Percentiles rank a stretch among this genome's conserved stretches.
Evolutionary conservation across 129 eudicot species (phyloP).

Genomic region (Artemisia tridentata): DNA sequence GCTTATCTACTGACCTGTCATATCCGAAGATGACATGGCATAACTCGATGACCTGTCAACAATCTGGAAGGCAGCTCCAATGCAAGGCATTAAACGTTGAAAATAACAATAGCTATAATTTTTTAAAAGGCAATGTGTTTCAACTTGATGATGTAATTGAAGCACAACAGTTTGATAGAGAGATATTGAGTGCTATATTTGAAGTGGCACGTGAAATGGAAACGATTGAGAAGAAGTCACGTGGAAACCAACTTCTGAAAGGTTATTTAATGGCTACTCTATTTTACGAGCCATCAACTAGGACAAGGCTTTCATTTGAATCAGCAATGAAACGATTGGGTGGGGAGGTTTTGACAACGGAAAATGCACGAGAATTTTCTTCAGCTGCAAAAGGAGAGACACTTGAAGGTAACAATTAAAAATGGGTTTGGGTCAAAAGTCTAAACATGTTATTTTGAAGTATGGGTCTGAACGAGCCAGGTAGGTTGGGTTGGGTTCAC

Average conservation of each 20-base stretch:
- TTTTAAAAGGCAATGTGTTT: constrained; percentile 55
- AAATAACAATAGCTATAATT: constrained; percentile 20
- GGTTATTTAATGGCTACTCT: constrained; percentile 96
- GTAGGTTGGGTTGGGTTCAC: constrained; percentile 3
- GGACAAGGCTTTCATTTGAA: constrained; percentile 98
- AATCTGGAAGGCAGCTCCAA: constrained; percentile 34
- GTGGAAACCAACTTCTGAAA: constrained; percentile 67
- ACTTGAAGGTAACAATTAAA: constrained; percentile 64
- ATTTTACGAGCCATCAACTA: constrained; percentile 94
- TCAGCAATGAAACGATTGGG: constrained; percentile 97
- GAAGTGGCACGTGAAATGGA: constrained; percentile 97
- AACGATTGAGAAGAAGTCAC: constrained; percentile 72
- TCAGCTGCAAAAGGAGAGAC: constrained; percentile 99
- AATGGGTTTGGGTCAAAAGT: neutral
- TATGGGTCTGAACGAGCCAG: neutral
- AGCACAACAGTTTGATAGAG: constrained; percentile 93
- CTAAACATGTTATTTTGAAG: neutral
- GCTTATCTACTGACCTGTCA: constrained; percentile 30
- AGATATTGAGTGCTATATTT: constrained; percentile 81
- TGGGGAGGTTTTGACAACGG: constrained; percentile 97
- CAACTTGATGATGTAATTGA: constrained; percentile 89
- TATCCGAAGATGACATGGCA: constrained; percentile 14
- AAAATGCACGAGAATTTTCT: constrained; percentile 95
- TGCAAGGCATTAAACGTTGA: constrained; percentile 60
- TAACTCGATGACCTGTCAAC: constrained; percentile 28